Conservation (phyloP, 1,284 basidiomycete genomes). For the Ceratobasidium sp. region DNA sequence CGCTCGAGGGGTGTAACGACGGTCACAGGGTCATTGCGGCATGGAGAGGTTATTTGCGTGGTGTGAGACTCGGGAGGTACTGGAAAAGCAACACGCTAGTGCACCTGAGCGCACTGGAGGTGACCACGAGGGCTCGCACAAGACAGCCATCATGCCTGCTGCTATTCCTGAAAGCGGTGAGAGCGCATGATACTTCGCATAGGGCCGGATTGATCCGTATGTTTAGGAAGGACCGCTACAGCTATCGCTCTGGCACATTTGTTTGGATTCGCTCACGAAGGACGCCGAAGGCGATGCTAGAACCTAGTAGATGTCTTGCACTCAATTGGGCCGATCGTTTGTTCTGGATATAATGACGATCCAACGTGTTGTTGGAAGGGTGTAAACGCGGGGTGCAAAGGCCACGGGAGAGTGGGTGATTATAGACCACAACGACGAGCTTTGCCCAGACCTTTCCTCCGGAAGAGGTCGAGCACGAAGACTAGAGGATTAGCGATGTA, state of each 20-base stretch:
- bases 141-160: constrained; percentile 88
- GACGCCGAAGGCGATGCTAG: too few relatives aligned
- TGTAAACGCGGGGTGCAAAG: too few relatives aligned
- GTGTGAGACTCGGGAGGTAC: constrained; percentile 66
- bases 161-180: constrained; percentile 93
- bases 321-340: too few relatives aligned
- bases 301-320: too few relatives aligned
- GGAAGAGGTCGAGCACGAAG: too few relatives aligned
- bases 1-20: constrained; percentile 32
- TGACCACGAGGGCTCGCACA: constrained; percentile 66
- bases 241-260: constrained; percentile 82
- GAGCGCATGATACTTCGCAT: constrained; percentile 54
- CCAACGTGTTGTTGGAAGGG: too few relatives aligned
- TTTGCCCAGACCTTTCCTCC: too few relatives aligned
- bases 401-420: too few relatives aligned
- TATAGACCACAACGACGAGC: too few relatives aligned
- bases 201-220: not conserved
- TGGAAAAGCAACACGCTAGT: constrained; percentile 50
- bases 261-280: constrained; percentile 80
- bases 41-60: constrained; percentile 85
- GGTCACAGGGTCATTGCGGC: constrained; percentile 83
- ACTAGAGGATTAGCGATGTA: too few relatives aligned
- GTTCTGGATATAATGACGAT: too few relatives aligned
- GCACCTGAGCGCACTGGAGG: constrained; percentile 40
- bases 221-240: constrained; percentile 87